Percentiles rank a stretch among this genome's conserved stretches.
Evolutionary conservation across 1,139 yeast genomes (phyloP).

Genomic region (Debaryomyces coudertii): DNA sequence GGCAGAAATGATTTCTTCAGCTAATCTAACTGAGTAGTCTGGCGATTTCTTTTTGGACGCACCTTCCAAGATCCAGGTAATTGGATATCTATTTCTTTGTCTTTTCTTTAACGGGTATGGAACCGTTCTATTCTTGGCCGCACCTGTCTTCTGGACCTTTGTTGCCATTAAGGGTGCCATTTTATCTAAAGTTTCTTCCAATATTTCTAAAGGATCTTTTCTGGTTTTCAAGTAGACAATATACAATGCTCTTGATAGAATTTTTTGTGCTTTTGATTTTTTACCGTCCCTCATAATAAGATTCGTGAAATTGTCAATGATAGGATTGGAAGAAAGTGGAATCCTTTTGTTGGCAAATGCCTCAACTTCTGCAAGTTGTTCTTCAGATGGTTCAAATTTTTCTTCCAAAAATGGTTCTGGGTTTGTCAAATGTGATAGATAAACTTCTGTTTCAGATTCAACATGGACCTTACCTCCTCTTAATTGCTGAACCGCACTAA

Average conservation of each 20-base stretch:
- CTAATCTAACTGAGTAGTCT: slow-evolving; percentile 84
- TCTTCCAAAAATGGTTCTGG: slow-evolving; percentile 42
- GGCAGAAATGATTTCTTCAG: slow-evolving; percentile 84
- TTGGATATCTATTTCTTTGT: slow-evolving; percentile 85
- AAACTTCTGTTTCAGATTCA: slow-evolving; percentile 48
- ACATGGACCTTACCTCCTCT: slow-evolving; percentile 41
- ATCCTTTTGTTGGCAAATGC: slow-evolving; percentile 53
- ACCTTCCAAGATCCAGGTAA: slow-evolving; percentile 88
- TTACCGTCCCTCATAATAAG: slow-evolving; percentile 93
- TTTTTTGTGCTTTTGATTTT: slow-evolving; percentile 77
- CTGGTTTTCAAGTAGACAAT: slow-evolving; percentile 73
- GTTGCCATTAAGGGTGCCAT: slow-evolving; percentile 86
- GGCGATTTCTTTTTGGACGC: slow-evolving; percentile 76
- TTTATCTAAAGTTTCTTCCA: slow-evolving; percentile 74
- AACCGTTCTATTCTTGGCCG: slow-evolving; percentile 77
- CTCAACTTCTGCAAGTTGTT: slow-evolving; percentile 60
- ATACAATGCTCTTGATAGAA: slow-evolving; percentile 77
- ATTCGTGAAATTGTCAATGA: slow-evolving; percentile 76
- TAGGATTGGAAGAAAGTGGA: slow-evolving; percentile 69
- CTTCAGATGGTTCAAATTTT: slow-evolving; percentile 57
- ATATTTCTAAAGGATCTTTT: slow-evolving; percentile 73
- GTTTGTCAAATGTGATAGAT: slow-evolving; percentile 40
- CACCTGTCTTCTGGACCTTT: slow-evolving; percentile 79
- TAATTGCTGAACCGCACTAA: slow-evolving; percentile 59
- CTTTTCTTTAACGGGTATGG: slow-evolving; percentile 84